Base-by-base conservation (phyloP, 2,329 filamentous ascomycete species). In the Colletotrichum higginsianum region DNA sequence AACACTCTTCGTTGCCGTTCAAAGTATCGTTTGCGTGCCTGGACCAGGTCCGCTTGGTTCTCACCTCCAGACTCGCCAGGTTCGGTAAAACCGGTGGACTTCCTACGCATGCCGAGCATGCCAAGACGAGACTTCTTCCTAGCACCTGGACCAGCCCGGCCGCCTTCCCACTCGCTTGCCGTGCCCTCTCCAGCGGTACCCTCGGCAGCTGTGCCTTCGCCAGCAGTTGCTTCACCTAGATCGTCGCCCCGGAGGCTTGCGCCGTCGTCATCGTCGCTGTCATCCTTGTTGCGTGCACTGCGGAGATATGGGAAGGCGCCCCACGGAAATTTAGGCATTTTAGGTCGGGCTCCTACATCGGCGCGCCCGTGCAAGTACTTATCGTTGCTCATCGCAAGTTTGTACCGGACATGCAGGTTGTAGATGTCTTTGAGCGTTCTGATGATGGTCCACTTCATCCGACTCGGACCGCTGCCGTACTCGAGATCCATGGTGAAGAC, bases 371-470 rank as follows among this genome's bases (percentile, higher is more conserved):
- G 90, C 46, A 94, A 90, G 75, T 96, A 94, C 75, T 94, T 94
- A 75, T 97, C 94, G 72, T 94, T 95, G 72, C 93, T 91, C 70
- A 93, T 89, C 71, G 95, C 92, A 65, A 97, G 86, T 80, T 96
- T 97, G 87, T 98, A 99, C 76, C 97, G 95, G 78, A 95, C 86
- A 82, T 99, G 96, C 46, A 99, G 86, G 77, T 98, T 97, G 76
- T 94, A 90, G 76, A 99, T 98, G 79, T 99, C 96, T 76, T 91
- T 88, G 49, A 98, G 89, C 12, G 94, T 95, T 65, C 96, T 90
- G 77, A 94, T 91, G 70, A 99, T 94, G 21, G 94, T 92, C 96
- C 96, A 99, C 79, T 94, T 94, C 97, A 99, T 98, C 68, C 96
- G 90, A 66, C 96, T 98, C 67, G 96, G 90, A 0, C 96, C 97